Percentiles rank a stretch among this genome's conserved stretches.
Conservation (phyloP, 345 rosid genomes). For the Rubroshorea leprosula region DNA sequence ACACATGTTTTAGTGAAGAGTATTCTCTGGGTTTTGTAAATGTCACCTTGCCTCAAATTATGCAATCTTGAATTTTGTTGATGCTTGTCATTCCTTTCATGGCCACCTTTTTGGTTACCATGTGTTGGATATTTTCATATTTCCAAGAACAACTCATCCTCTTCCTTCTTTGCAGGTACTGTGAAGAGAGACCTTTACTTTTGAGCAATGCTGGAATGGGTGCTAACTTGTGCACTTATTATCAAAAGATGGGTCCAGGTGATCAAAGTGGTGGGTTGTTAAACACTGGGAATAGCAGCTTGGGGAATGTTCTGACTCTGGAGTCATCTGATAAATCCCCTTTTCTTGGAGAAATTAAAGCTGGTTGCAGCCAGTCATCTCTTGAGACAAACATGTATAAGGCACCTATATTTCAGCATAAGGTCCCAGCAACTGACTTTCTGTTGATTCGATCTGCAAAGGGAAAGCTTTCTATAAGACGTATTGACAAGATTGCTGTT, state of each 20-base stretch:
- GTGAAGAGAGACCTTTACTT: slow-evolving; percentile 92
- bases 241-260: slow-evolving; percentile 69
- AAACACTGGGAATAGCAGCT: slow-evolving; percentile 47
- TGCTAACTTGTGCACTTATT: slow-evolving; percentile 84
- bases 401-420: slow-evolving; percentile 85
- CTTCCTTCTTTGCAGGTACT: slow-evolving; percentile 47
- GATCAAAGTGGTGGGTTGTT: slow-evolving; percentile 62
- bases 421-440: slow-evolving; percentile 78
- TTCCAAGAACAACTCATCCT: not conserved
- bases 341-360: slow-evolving; percentile 86
- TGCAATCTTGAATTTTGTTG: too few relatives aligned
- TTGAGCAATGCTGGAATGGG: slow-evolving; percentile 95
- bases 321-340: slow-evolving; percentile 94
- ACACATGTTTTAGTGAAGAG: not conserved
- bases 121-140: not conserved
- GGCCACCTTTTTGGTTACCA: not conserved
- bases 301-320: slow-evolving; percentile 65
- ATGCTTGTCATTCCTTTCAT: not conserved
- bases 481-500: slow-evolving; percentile 81
- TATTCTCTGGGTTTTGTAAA: not conserved
- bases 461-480: slow-evolving; percentile 89
- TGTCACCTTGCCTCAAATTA: not conserved
- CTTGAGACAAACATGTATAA: slow-evolving; percentile 92
- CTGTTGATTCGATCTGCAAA: slow-evolving; percentile 88
- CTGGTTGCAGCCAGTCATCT: slow-evolving; percentile 78